phyloP scores from a whole-genome alignment of 768 basidiomycete genomes.

The Leccinum olivaceopallidum region DNA sequence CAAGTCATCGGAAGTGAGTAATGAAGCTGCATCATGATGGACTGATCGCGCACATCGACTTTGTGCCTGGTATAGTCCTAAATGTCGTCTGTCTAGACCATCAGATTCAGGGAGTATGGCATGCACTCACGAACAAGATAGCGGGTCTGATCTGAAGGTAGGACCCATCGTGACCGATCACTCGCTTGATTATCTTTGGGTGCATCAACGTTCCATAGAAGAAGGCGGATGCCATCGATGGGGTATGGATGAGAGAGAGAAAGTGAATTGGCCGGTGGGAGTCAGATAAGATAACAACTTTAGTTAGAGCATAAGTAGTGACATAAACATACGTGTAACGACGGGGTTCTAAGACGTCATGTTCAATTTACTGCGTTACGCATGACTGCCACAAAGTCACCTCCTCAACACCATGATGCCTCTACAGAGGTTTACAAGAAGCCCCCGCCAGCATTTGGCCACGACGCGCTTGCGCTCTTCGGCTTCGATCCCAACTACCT shows the following conservation, averaged over 20 bases:
- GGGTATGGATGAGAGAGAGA: neutral
- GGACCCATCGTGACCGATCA: conserved; percentile 67
- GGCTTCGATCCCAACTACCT: conserved; percentile 57
- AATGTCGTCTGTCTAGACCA: neutral
- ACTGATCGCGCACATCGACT: conserved; percentile 51
- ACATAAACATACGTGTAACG: too few relatives aligned
- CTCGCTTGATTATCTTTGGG: conserved; percentile 75
- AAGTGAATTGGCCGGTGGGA: neutral
- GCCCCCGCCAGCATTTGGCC: conserved; percentile 53
- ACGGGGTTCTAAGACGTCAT: too few relatives aligned
- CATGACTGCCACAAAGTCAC: conserved; percentile 11
- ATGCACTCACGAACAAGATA: conserved; percentile 58
- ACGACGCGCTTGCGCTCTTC: conserved; percentile 52
- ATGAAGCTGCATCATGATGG: neutral
- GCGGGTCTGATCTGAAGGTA: conserved; percentile 73
- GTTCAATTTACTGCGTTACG: neutral
- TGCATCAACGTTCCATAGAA: conserved; percentile 94
- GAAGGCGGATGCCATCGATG: conserved; percentile 53
- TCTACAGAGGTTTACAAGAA: conserved; percentile 27
- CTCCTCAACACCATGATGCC: neutral
- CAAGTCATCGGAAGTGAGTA: conserved; percentile 10
- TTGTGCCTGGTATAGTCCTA: conserved; percentile 83
- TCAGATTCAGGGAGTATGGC: neutral
- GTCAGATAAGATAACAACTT: conserved; percentile 1
- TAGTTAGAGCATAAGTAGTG: neutral